Evolutionary conservation across 495 filamentous ascomycete genomes (phyloP), one percentile per base, ranked within the genome.

Genomic region (Penicillium egyptiacum): DNA sequence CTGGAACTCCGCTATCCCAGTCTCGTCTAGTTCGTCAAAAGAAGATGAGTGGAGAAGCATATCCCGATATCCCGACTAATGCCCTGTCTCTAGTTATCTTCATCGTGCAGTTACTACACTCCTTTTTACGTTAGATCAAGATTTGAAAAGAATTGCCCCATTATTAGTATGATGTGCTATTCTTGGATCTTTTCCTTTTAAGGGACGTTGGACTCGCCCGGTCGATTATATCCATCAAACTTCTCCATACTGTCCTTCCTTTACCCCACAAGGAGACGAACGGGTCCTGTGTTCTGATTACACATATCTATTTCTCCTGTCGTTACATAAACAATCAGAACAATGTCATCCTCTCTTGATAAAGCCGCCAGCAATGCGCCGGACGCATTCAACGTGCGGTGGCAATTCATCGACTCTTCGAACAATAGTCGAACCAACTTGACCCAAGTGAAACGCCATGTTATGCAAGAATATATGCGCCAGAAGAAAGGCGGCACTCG

Each of bases 381-480:
- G 31, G 59, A 55, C 12, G 22, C 53, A 33, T 40, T 56, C 43
- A 58, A 61, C 25, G 61, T 59, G 40, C 69, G 70, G 26, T 78
- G 72, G 70, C 74, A 76, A 54, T 78, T 78, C 50, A 78, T 78
- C 56, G 72, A 78, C 43, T 52, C 67, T 52, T 74, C 75, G 9
- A 67, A 70, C 20, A 70, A 75, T 35, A 70, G 67, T 55, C 68
- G 72, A 37, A 67, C 63, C 51, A 78, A 76, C 37, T 48, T 75
- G 49, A 78, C 72, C 0, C 72, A 73, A 55, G 75, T 78, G 25
- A 76, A 76, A 42, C 72, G 74, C 16, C 75, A 78, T 75, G 75
- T 78, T 3, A 78, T 76, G 75, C 72, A 78, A 55, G 72, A 78
- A 37, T 76, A 72, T 58, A 75, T 76, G 66, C 75, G 74, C 37